Base-by-base conservation (phyloP, 768 basidiomycete genomes). In the Termitomyces bulborhizus region DNA sequence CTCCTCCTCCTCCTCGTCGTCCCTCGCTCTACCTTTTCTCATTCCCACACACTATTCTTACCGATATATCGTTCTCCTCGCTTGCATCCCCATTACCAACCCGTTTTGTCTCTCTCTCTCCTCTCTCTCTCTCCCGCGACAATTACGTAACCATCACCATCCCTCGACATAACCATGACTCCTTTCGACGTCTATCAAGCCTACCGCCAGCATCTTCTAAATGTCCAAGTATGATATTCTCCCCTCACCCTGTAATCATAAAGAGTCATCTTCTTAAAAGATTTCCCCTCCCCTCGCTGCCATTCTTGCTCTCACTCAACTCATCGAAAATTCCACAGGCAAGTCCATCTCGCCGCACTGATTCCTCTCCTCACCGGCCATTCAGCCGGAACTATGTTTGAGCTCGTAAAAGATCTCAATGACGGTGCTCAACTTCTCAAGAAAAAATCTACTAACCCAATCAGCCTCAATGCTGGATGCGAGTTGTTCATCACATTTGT, bases 401-500 rank as follows among this genome's bases (percentile, higher is more conserved):
- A 99, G 69, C 84, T 98, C 29, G 86, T 90, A 24, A 80, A 87
- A 58, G 93, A 85, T 26, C 80, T 97, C 56, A 84, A 91, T 55
- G 81, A 87, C 43, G 90, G 85, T 43, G 86, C 89, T 1, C 75
- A 82, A 37, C 72, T 74, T 5, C 73, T 96, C 51, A 84, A 81
- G 60, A 68, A 73, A 26, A 76, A 76, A n/a, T 79, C 83, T 0
- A 75, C 84, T 27, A 93, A 93, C 68, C 81, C 89, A 24, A 89
- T 94, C 71, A 85, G 90, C 59, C 74, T 93, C 57, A 86, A 86
- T 57, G 90, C 90, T n/a, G 93, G 93, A 54, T 90, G 88, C 69
- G 88, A 93, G 68, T 78, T 96, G 40, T 93, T 96, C 75, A 86
- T 90, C 63, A 86, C 89, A 11, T 96, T 93, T 63, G 88, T 93